phyloP scores from a whole-genome alignment of 441 rosid species.

The Syzygium syzygioides region DNA sequence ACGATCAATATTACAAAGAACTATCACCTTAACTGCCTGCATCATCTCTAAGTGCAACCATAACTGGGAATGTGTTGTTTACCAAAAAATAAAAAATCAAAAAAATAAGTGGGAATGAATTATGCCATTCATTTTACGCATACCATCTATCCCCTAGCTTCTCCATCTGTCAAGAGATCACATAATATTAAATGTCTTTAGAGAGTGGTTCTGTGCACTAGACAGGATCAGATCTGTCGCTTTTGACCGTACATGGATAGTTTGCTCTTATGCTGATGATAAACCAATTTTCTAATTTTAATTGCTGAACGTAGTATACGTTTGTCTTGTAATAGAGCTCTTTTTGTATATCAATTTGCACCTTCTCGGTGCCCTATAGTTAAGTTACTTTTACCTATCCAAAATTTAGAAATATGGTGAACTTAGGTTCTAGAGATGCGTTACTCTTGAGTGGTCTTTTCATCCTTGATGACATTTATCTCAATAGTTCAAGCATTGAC shows the following conservation, averaged over 20 bases:
- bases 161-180: background rate
- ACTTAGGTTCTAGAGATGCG: background rate
- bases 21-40: background rate
- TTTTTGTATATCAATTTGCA: background rate
- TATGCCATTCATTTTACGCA: background rate
- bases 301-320: background rate
- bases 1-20: background rate
- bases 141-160: background rate
- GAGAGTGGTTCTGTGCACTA: background rate
- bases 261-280: background rate
- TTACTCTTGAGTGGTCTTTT: background rate
- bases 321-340: background rate
- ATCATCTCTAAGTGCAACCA: background rate
- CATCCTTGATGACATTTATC: background rate
- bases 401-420: background rate
- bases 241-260: background rate
- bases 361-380: background rate
- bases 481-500: background rate
- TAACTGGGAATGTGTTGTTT: background rate
- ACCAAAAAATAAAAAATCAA: background rate
- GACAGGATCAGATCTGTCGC: background rate
- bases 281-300: background rate
- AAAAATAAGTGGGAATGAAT: background rate
- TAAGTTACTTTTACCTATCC: background rate
- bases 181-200: background rate